A percentile compares a stretch with the other conserved stretches of the same genome.
Conservation (phyloP, 257 asterid genomes). For the Datura wrightii region DNA sequence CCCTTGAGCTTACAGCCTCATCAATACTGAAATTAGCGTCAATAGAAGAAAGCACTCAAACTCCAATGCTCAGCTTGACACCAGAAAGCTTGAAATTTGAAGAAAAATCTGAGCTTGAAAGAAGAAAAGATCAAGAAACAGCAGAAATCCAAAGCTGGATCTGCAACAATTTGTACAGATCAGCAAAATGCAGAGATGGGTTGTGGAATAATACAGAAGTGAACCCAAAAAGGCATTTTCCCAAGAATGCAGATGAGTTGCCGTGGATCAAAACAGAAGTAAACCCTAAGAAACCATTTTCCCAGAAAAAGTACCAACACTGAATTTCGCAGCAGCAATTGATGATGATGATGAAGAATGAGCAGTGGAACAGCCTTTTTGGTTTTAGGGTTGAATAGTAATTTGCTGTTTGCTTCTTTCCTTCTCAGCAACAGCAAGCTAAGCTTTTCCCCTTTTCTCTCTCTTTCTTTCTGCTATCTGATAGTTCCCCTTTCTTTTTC, state of each 20-base stretch:
- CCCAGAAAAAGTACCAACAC: background rate
- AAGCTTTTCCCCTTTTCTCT: conserved; percentile 1
- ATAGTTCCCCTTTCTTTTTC: background rate
- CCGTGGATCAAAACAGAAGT: conserved; percentile 26
- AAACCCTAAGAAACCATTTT: conserved; percentile 27
- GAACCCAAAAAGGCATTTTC: conserved; percentile 13
- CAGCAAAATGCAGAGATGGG: conserved; percentile 33
- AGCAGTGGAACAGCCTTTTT: conserved; percentile 27
- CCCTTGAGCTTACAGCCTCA: conserved; percentile 28
- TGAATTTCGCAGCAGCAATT: conserved; percentile 29
- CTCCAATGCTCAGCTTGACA: conserved; percentile 10
- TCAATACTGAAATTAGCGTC: conserved; percentile 24
- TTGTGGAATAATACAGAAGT: conserved; percentile 3
- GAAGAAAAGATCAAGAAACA: conserved; percentile 21
- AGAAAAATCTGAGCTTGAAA: conserved; percentile 12
- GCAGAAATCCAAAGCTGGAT: conserved; percentile 27
- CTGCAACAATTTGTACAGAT: conserved; percentile 30
- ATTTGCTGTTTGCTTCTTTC: conserved; percentile 35
- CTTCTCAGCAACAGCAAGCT: conserved; percentile 44
- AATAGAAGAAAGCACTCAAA: background rate
- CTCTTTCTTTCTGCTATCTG: conserved; percentile 26
- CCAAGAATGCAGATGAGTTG: background rate
- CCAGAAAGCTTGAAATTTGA: conserved; percentile 5
- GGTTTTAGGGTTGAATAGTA: conserved; percentile 30
- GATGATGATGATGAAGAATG: conserved; percentile 46